Evolutionary conservation across 23 red algal species (phyloP).

Genomic region (Gracilariopsis chorda): DNA sequence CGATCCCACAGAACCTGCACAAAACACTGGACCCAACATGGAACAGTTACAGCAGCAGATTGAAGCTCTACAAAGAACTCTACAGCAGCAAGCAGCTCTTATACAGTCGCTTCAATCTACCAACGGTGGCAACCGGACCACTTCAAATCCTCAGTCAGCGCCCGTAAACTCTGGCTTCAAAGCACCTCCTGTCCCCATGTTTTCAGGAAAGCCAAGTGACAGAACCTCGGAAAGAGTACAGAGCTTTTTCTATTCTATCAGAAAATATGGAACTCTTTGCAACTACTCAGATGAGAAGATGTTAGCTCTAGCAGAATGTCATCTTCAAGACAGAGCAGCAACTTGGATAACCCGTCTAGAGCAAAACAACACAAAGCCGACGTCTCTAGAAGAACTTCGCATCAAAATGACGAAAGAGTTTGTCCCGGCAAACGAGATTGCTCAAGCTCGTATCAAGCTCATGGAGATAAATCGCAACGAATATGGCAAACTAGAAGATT

Average conservation of each 20-base stretch:
- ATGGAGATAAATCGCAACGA: conserved; percentile 1
- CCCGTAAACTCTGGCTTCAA: no score
- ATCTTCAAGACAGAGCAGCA: conserved; percentile 27
- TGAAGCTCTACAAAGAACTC: neutral
- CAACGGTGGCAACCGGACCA: neutral
- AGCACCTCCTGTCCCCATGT: neutral
- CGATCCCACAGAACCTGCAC: neutral
- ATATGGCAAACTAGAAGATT: neutral
- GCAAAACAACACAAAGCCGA: neutral
- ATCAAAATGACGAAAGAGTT: conserved; percentile 1
- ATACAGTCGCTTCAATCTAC: neutral
- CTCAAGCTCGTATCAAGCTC: conserved; percentile 1
- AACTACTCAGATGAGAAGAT: conserved; percentile 6
- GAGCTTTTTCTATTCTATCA: conserved; percentile 1
- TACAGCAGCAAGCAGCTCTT: neutral
- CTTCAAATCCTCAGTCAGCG: neutral
- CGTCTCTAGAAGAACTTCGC: conserved; percentile 13
- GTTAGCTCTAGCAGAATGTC: conserved; percentile 1
- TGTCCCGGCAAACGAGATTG: conserved; percentile 23
- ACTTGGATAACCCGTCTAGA: conserved; percentile 30
- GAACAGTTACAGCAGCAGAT: neutral
- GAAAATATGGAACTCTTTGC: conserved; percentile 10
- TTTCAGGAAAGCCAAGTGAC: neutral
- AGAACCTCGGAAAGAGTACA: neutral
- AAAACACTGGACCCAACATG: neutral